Percentiles rank a stretch among this genome's conserved stretches.
phyloP scores from a whole-genome alignment of 129 eudicot genomes.

The Ambrosia trifida region DNA sequence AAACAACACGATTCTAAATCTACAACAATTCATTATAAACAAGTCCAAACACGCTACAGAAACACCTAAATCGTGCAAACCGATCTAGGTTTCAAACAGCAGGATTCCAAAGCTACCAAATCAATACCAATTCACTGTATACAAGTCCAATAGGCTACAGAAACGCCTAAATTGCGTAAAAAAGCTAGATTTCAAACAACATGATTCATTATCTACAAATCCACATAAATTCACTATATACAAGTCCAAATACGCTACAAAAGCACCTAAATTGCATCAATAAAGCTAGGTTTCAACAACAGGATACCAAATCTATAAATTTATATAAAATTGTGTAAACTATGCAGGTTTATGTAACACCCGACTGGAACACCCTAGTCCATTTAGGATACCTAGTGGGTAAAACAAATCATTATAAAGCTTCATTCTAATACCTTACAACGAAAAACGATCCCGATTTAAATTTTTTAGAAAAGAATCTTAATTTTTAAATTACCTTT shows the following conservation, averaged over 20 bases:
- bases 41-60: background rate
- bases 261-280: conserved; percentile 16
- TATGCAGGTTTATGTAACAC: conserved; percentile 17
- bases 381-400: too few species aligned
- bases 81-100: too few species aligned
- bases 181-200: conserved; percentile 21
- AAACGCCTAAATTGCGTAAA: conserved; percentile 15
- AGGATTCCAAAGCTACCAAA: too few species aligned
- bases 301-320: background rate
- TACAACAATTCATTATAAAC: conserved; percentile 24
- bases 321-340: conserved; percentile 9
- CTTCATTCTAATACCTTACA: too few species aligned
- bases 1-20: background rate
- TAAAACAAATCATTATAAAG: too few species aligned
- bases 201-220: conserved; percentile 9
- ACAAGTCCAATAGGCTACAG: conserved; percentile 11
- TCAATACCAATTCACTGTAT: conserved; percentile 4
- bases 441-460: too few species aligned
- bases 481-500: too few species aligned
- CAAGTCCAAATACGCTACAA: conserved; percentile 10
- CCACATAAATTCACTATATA: background rate
- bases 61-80: too few species aligned
- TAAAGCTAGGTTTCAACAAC: conserved; percentile 20
- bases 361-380: too few species aligned
- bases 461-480: too few species aligned